A percentile compares a stretch with the other conserved stretches of the same genome.
phyloP scores from a whole-genome alignment of 1,284 basidiomycete species.

The Microbotryomycetes sp. region DNA sequence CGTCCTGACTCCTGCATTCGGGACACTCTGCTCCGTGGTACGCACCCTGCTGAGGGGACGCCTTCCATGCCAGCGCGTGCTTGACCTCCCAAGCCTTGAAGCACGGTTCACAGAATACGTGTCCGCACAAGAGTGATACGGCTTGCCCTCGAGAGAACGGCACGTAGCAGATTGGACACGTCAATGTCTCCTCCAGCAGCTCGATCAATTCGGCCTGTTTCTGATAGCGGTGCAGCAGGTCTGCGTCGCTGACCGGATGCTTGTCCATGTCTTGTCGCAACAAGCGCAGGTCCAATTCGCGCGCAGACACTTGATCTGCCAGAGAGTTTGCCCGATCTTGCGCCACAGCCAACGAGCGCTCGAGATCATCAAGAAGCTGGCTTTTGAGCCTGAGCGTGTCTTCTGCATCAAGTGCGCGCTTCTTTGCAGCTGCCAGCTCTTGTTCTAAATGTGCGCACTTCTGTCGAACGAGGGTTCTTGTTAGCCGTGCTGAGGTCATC shows the following conservation, averaged over 20 bases:
- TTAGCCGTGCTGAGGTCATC: too few relatives aligned
- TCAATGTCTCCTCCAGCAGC: conserved; percentile 11
- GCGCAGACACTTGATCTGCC: background rate
- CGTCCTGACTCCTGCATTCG: conserved; percentile 17
- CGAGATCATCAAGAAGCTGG: conserved; percentile 13
- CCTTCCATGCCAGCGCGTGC: conserved; percentile 12
- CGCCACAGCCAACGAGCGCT: background rate
- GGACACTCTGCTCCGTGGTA: conserved; percentile 26
- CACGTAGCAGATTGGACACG: conserved; percentile 26
- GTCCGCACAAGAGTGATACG: conserved; percentile 15
- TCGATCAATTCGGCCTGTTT: conserved; percentile 6
- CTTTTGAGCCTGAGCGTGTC: conserved; percentile 11
- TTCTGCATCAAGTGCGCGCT: conserved; percentile 13
- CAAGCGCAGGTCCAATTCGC: conserved; percentile 9
- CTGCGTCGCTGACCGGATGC: conserved; percentile 7
- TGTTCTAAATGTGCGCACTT: background rate
- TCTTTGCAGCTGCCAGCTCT: conserved; percentile 5
- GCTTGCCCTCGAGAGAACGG: conserved; percentile 4
- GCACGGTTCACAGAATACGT: conserved; percentile 20
- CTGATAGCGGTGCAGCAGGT: conserved; percentile 7
- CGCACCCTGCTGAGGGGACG: conserved; percentile 4
- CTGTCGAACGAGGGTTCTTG: too few relatives aligned
- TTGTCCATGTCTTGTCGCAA: conserved; percentile 7
- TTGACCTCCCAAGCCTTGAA: conserved; percentile 10
- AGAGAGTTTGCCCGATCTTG: background rate